phyloP scores from a whole-genome alignment of 2,329 filamentous ascomycete genomes.

The Aureobasidium zeae region DNA sequence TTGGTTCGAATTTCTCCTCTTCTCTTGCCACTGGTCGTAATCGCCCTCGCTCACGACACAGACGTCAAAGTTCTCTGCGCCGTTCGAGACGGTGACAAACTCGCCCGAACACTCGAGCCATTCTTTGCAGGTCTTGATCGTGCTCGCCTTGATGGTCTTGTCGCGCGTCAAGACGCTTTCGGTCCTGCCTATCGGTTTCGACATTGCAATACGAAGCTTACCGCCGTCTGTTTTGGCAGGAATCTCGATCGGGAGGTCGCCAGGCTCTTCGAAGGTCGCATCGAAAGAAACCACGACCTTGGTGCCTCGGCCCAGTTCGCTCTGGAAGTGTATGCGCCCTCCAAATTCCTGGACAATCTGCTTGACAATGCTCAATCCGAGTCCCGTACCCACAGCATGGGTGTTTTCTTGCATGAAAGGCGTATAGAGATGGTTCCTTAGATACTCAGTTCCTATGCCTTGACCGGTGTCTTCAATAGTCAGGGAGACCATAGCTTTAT shows the following conservation, averaged over 20 bases:
- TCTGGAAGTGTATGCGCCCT: slow-evolving; percentile 24
- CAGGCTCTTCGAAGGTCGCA: not conserved
- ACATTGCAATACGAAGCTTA: not conserved
- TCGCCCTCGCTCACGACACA: slow-evolving; percentile 14
- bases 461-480: slow-evolving; percentile 26
- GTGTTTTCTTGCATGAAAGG: slow-evolving; percentile 30
- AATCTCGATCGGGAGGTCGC: not conserved
- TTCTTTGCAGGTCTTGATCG: slow-evolving; percentile 8
- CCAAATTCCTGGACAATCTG: slow-evolving; percentile 24
- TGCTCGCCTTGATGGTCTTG: not conserved
- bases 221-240: not conserved
- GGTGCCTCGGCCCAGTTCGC: slow-evolving; percentile 22
- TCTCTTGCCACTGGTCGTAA: slow-evolving; percentile 13
- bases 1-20: not conserved
- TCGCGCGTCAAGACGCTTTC: not conserved
- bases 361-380: slow-evolving; percentile 30
- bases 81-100: not conserved
- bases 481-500: slow-evolving; percentile 13
- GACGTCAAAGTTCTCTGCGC: slow-evolving; percentile 3
- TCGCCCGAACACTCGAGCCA: slow-evolving; percentile 7
- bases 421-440: slow-evolving; percentile 25
- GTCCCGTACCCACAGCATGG: slow-evolving; percentile 27
- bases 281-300: slow-evolving; percentile 16
- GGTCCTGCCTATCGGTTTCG: slow-evolving; percentile 2
- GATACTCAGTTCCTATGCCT: slow-evolving; percentile 28